Percentiles rank a stretch among this genome's conserved stretches.
Conservation (phyloP, 106 monocot genomes). For the Cymbidium sinense region DNA sequence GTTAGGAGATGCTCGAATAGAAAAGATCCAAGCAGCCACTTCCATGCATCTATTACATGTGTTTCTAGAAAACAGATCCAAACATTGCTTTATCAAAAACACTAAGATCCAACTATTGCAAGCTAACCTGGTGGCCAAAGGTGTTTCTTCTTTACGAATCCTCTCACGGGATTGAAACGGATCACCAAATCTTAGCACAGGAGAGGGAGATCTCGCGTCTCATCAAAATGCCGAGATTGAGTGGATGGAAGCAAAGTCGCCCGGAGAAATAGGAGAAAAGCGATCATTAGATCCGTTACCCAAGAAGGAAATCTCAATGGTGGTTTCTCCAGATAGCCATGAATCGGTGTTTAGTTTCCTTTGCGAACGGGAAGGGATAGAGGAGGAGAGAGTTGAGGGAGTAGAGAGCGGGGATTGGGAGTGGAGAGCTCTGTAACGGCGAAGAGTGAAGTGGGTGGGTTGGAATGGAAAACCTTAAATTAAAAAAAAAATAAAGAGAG, state of each 20-base stretch:
- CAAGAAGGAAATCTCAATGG: not conserved
- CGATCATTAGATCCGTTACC: not conserved
- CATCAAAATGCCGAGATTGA: not conserved
- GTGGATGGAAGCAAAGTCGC: not conserved
- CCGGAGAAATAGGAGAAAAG: not conserved
- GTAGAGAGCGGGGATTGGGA: not conserved
- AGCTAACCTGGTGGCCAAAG: not conserved
- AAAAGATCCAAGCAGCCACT: not conserved
- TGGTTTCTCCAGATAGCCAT: not conserved
- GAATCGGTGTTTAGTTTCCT: not conserved
- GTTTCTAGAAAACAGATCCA: not conserved
- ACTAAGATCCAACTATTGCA: not conserved
- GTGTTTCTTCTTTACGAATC: not conserved
- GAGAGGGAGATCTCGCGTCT: not conserved
- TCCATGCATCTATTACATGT: too few species aligned
- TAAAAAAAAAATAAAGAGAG: too few species aligned
- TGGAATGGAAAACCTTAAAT: too few species aligned
- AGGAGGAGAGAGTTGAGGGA: not conserved
- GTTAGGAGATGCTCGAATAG: not conserved
- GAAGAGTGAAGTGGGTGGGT: too few species aligned
- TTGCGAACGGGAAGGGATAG: not conserved
- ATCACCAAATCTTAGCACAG: not conserved
- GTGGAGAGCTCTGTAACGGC: too few species aligned
- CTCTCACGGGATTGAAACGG: not conserved
- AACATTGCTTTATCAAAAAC: not conserved